Evolutionary conservation across 352 stramenopile species (phyloP).

Genomic region (Globisporangium lucens): DNA sequence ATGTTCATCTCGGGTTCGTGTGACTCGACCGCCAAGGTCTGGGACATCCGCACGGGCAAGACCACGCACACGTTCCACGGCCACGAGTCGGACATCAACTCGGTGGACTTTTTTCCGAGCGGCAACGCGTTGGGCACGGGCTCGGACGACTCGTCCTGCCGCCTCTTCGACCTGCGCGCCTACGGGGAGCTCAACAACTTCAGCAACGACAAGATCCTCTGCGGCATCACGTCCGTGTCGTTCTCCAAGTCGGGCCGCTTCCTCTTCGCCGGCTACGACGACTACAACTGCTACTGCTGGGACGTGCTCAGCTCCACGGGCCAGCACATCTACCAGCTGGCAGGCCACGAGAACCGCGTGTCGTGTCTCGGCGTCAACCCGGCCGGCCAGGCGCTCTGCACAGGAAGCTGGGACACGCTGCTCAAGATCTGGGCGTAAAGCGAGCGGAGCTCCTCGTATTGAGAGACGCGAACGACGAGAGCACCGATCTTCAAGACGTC

Average conservation of each 20-base stretch:
- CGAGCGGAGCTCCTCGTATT: background rate
- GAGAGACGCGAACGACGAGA: background rate
- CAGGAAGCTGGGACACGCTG: slow-evolving; percentile 98
- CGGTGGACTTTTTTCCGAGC: slow-evolving; percentile 97
- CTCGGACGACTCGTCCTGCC: slow-evolving; percentile 96
- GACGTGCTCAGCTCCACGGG: slow-evolving; percentile 91
- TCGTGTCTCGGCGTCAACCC: slow-evolving; percentile 96
- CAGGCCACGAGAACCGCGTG: slow-evolving; percentile 96
- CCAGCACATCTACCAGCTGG: slow-evolving; percentile 90
- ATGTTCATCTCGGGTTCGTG: slow-evolving; percentile 97
- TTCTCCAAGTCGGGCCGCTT: slow-evolving; percentile 95
- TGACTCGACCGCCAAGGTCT: slow-evolving; percentile 97
- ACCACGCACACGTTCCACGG: slow-evolving; percentile 96
- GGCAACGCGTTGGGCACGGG: slow-evolving; percentile 94
- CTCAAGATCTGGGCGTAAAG: slow-evolving; percentile 96
- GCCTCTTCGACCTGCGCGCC: slow-evolving; percentile 96
- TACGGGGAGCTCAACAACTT: slow-evolving; percentile 98
- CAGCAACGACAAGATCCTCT: slow-evolving; percentile 95
- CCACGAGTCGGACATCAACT: slow-evolving; percentile 99
- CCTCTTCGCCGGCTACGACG: slow-evolving; percentile 98
- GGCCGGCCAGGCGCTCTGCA: slow-evolving; percentile 95
- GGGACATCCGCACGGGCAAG: slow-evolving; percentile 95
- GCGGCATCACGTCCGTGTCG: slow-evolving; percentile 95
- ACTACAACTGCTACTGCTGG: slow-evolving; percentile 98
- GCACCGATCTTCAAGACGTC: background rate